Evolutionary conservation across 768 basidiomycete genomes (phyloP).

Genomic region (Lactarius tabidus): DNA sequence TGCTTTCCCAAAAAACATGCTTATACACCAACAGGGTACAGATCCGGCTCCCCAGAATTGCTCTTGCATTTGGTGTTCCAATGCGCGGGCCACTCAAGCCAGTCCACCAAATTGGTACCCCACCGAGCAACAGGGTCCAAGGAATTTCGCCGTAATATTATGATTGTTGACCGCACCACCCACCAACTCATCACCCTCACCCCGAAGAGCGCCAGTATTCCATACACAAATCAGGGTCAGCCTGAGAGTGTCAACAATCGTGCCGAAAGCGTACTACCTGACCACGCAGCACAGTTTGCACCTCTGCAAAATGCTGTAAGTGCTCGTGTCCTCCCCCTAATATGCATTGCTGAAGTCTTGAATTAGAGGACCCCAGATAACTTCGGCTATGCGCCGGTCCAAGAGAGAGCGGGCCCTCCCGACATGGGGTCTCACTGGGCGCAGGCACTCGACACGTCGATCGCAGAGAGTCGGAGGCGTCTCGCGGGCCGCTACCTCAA

Average conservation of each 20-base stretch:
- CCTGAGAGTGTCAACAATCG: not conserved
- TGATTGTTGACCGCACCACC: not conserved
- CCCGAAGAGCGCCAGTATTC: not conserved
- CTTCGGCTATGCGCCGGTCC: not conserved
- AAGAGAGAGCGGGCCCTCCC: not conserved
- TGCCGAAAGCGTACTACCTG: not conserved
- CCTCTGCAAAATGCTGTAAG: not conserved
- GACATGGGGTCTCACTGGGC: too few relatives aligned
- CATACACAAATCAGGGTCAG: not conserved
- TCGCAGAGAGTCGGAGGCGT: not conserved
- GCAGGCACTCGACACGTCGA: not conserved
- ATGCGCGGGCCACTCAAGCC: too few relatives aligned
- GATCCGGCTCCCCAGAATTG: too few relatives aligned
- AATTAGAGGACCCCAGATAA: not conserved
- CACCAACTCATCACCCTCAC: not conserved
- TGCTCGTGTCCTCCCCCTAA: not conserved
- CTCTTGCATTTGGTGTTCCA: too few relatives aligned
- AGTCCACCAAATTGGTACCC: not conserved
- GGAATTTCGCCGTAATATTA: not conserved
- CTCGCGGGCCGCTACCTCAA: constrained; percentile 4
- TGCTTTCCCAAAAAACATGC: constrained; percentile 26
- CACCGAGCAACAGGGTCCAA: not conserved
- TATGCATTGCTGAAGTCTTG: not conserved
- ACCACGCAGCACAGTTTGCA: not conserved
- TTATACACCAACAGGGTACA: too few relatives aligned